Base-by-base conservation (phyloP, 768 basidiomycete species). In the Agrocybe praecox region DNA sequence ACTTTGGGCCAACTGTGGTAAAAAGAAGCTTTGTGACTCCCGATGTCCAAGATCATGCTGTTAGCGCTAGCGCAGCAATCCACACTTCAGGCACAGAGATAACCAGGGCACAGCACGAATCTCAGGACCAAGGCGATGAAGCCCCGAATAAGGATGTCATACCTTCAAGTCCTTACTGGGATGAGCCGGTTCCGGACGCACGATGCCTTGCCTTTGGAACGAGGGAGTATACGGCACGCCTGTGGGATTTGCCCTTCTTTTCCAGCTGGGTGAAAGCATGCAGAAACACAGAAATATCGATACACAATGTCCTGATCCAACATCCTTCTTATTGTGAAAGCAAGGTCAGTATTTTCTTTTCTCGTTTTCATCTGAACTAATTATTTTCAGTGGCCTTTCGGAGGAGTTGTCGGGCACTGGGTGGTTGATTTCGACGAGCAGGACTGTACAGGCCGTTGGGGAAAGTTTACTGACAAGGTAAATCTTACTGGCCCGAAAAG, bases 381-480 rank as follows among this genome's bases (percentile, higher is more conserved):
- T 29, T 15, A 19, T 50, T 40, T 18, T 18, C 34, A 75, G 71
- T 68, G 68, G 67, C 67, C 62, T 5, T 67, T 72, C 46, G 71
- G 73, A 47, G 62, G 57, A 22, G 64, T 74, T 14, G 56, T 62
- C 49, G 73, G 71, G 8, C 59, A 67, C 52, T 75, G 74, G 74
- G 56, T 64, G 1, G 62, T 71, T 42, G 59, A 65, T 46, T 64
- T 65, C 19, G 63, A 61, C 19, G 67, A 69, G 49, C 56, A 52
- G 18, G 62, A 56, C n/a, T 75, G 74, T 53, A 23, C 55, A 14
- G 70, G 71, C 6, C 55, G 60, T 11, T 75, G 74, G 74, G 66
- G 67, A 2, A 67, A 58, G 32, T 62, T 70, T 32, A 49, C 52
- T 0, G 67, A 74, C 54, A 69, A 69, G 65, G 74, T 65, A 60